These are phyloP conservation scores for Urochloa ruziziensis DNA, from an alignment of 176 grass and related monocot genomes.

Conservation along the genomic window DNA sequence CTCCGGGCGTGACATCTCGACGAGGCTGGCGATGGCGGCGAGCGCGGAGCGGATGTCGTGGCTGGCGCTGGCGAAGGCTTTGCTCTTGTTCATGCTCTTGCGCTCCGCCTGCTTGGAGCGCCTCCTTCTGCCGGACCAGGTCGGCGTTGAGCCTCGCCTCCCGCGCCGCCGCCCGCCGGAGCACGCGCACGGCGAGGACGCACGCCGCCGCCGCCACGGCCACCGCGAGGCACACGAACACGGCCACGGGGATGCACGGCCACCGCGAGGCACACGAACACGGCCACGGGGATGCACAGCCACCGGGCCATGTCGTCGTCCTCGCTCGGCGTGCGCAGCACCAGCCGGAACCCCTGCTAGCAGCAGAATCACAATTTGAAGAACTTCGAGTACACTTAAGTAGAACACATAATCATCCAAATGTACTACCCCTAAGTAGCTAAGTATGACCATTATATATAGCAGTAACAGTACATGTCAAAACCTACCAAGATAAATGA, in stretches of 20 bases:
- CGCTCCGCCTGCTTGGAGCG: slow-evolving; percentile 68
- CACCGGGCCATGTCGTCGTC: neutral
- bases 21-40: slow-evolving; percentile 36
- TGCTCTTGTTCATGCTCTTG: slow-evolving; percentile 91
- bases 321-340: neutral
- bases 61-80: slow-evolving; percentile 62
- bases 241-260: neutral
- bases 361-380: no score
- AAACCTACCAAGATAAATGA: neutral
- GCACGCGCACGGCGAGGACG: neutral
- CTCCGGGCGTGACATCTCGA: slow-evolving; percentile 41
- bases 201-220: neutral
- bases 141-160: slow-evolving; percentile 45
- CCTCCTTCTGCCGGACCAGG: slow-evolving; percentile 59
- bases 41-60: slow-evolving; percentile 71
- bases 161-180: slow-evolving; percentile 4
- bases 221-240: neutral
- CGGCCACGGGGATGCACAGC: neutral
- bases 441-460: neutral
- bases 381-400: neutral
- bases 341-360: slow-evolving; percentile 29
- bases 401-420: neutral
- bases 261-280: no score
- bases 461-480: neutral
- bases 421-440: neutral